Evolutionary conservation across 1,284 basidiomycete species (phyloP).

Genomic region (Phellopilus nigrolimitatus): DNA sequence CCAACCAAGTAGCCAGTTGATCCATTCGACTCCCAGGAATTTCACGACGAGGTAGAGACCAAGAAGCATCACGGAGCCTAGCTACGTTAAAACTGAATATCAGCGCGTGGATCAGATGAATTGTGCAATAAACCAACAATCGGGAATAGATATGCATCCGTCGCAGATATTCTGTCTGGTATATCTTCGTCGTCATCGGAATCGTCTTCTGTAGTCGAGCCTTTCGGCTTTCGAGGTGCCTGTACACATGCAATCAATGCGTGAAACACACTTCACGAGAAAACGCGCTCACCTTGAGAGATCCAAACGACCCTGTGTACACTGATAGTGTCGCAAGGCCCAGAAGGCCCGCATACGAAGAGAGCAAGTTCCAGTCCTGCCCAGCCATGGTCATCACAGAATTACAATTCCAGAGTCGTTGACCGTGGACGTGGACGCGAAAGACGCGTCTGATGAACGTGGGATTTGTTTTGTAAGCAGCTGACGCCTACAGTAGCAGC

Average conservation of each 20-base stretch:
- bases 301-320: constrained; percentile 62
- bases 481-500: too few species aligned
- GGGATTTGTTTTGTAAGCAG: too few species aligned
- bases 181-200: constrained; percentile 38
- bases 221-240: constrained; percentile 27
- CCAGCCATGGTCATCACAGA: neutral
- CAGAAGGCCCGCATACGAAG: constrained; percentile 64
- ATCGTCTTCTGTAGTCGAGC: constrained; percentile 18
- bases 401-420: too few species aligned
- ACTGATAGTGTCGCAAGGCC: constrained; percentile 56
- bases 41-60: constrained; percentile 68
- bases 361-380: constrained; percentile 54
- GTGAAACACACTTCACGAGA: constrained; percentile 2
- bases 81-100: constrained; percentile 32
- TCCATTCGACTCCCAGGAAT: constrained; percentile 78
- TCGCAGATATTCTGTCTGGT: constrained; percentile 54
- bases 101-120: neutral
- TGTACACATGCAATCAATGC: constrained; percentile 12
- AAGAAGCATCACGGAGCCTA: constrained; percentile 62
- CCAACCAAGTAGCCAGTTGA: constrained; percentile 73
- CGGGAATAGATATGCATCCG: constrained; percentile 75
- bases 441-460: too few species aligned
- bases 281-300: constrained; percentile 51
- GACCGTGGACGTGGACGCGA: too few species aligned
- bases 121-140: constrained; percentile 41